Evolutionary conservation across 1,284 basidiomycete genomes (phyloP).

Genomic region (Marasmius fiardii): DNA sequence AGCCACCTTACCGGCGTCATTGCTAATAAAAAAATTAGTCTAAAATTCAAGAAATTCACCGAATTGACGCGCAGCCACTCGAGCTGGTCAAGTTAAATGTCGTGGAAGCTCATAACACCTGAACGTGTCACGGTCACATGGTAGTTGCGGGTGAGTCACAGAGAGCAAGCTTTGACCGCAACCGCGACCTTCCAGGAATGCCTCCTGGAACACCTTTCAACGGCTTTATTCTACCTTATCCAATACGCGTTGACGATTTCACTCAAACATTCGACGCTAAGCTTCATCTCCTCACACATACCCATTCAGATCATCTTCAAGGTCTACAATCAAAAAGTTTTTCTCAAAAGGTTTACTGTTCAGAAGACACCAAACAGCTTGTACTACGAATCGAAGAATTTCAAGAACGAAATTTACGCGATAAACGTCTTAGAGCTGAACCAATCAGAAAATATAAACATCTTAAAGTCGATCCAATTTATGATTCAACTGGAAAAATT

Average conservation of each 20-base stretch:
- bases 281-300: conserved; percentile 77
- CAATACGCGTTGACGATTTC: conserved; percentile 14
- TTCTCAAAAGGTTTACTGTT: conserved; percentile 67
- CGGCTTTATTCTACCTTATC: conserved; percentile 13
- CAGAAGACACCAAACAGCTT: conserved; percentile 80
- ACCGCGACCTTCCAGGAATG: too few relatives aligned
- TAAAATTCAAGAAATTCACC: too few relatives aligned
- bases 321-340: conserved; percentile 73
- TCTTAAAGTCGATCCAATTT: conserved; percentile 53
- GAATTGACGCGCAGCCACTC: too few relatives aligned
- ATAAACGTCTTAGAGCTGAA: conserved; percentile 51
- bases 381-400: conserved; percentile 72
- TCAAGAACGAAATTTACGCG: conserved; percentile 53
- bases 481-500: conserved; percentile 42
- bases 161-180: too few relatives aligned
- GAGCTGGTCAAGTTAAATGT: too few relatives aligned
- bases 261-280: conserved; percentile 6
- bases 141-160: too few relatives aligned
- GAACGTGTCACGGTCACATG: too few relatives aligned
- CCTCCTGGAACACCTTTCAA: conserved; percentile 11
- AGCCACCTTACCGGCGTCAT: too few relatives aligned
- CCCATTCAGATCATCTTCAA: conserved; percentile 78
- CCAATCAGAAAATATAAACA: conserved; percentile 63
- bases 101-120: too few relatives aligned
- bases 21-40: too few relatives aligned